A percentile compares a stretch with the other conserved stretches of the same genome.
Conservation (phyloP, 306 rosid species). For the Luffa acutangula region DNA sequence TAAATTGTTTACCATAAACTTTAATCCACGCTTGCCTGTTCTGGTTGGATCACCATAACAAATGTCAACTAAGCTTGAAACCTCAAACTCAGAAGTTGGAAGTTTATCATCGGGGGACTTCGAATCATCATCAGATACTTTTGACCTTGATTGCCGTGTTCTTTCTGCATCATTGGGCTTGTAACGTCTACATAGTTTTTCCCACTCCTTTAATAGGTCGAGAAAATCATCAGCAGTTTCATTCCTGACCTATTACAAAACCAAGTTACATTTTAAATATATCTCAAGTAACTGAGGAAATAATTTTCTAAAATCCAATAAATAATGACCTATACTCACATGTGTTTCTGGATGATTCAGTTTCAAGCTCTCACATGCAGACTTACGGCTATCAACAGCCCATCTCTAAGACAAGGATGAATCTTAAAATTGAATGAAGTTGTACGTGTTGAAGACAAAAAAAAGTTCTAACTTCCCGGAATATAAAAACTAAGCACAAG, state of each 20-base stretch:
- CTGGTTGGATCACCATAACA: constrained; percentile 73
- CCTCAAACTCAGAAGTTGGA: constrained; percentile 39
- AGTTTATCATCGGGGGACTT: constrained; percentile 4
- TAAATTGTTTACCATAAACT: constrained; percentile 53
- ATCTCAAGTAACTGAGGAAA: neutral
- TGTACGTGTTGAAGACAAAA: constrained; percentile 7
- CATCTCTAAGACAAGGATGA: constrained; percentile 46
- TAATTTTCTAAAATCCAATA: neutral
- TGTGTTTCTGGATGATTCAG: constrained; percentile 71
- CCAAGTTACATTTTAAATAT: neutral
- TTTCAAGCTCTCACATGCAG: constrained; percentile 72
- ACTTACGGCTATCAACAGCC: constrained; percentile 63
- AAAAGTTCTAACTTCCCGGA: constrained; percentile 2
- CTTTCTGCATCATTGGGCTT: constrained; percentile 20
- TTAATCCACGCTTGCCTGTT: constrained; percentile 41
- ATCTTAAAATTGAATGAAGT: constrained; percentile 15
- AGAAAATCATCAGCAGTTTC: constrained; percentile 80
- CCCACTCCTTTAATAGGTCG: constrained; percentile 74
- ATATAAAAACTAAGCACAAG: constrained; percentile 2
- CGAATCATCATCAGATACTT: constrained; percentile 6
- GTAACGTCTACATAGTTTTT: constrained; percentile 58
- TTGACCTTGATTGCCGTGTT: constrained; percentile 19
- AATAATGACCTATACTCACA: constrained; percentile 34
- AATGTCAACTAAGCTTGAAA: constrained; percentile 58
- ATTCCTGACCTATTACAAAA: constrained; percentile 62